Conservation (phyloP, 352 stramenopile species). For the Pythium chondricola region DNA sequence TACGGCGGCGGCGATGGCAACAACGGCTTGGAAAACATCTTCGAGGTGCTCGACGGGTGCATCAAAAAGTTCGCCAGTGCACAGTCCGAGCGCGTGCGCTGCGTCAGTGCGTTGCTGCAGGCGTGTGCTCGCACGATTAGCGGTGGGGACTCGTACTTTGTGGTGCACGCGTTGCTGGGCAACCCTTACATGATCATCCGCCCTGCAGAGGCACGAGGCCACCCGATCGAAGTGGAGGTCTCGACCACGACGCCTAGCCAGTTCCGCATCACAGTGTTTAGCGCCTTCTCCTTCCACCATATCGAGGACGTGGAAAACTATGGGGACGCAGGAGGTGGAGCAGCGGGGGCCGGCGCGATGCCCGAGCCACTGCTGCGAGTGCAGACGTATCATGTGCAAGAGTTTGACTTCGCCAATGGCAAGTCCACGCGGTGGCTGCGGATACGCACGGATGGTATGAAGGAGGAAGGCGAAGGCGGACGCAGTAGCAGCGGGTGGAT, state of each 20-base stretch:
- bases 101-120: conserved; percentile 62
- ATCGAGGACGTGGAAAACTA: conserved; percentile 74
- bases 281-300: conserved; percentile 72
- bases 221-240: conserved; percentile 72
- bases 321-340: conserved; percentile 30
- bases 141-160: conserved; percentile 75
- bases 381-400: conserved; percentile 68
- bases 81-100: conserved; percentile 55
- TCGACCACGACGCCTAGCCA: conserved; percentile 42
- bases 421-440: conserved; percentile 64
- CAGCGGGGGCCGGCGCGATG: conserved; percentile 22
- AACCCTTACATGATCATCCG: conserved; percentile 72
- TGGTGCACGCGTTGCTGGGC: conserved; percentile 65
- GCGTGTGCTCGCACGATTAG: conserved; percentile 72
- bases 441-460: conserved; percentile 52
- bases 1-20: conserved; percentile 63
- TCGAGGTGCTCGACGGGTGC: conserved; percentile 65
- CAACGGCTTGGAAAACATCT: conserved; percentile 71
- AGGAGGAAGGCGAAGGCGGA: conserved; percentile 26
- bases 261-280: conserved; percentile 75
- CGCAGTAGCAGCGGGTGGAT: conserved; percentile 13
- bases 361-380: conserved; percentile 56
- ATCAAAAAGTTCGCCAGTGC: conserved; percentile 63
- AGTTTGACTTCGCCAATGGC: conserved; percentile 69
- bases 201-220: conserved; percentile 53